Base-by-base conservation (phyloP, 179 eudicot genomes). In the Heliamphora pulchella region DNA sequence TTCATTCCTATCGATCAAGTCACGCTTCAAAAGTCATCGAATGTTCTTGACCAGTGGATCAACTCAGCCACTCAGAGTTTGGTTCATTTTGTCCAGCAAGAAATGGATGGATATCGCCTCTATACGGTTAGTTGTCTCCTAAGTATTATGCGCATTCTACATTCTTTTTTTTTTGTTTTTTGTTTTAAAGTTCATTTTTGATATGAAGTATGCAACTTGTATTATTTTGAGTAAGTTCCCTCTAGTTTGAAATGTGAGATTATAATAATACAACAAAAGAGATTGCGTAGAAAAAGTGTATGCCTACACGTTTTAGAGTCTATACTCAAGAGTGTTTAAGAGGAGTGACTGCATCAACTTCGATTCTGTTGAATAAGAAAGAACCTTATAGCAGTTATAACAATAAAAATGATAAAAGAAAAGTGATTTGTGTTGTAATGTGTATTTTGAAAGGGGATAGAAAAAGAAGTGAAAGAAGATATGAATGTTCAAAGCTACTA, bases 31-130 rank as follows among this genome's bases (percentile, higher is more conserved):
- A 85, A 79, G 44, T 96, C 99, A n/a, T 90, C 96, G 76, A 96
- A 94, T 89, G 99, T 96, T 71, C 97, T 96, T 83, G 99, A 96
- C 85, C 96, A 96, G 85, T 96, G 99, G 99, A 96, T 96, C 86
- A 92, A 92, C 83, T 96, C 99, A 50, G 99, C 99, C 48, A 92
- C 96, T 8, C 92, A 89, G 80, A 93, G 94, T 82, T 83, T 96
- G 82, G 99, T 96, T 76, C 96, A 90, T 81, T 96, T 92, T 88
- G 99, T 96, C 66, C 89, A 93, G 71, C 91, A 92, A 81, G 98
- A 94, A 87, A 96, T 96, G 99, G 92, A 96, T 87, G 98, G 87
- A 70, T 96, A 96, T 85, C 88, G 98, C 58, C 87, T 96, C 71
- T 96, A 94, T 80, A 96, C 99, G 68, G 99, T 93, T 41, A 63